Conservation (phyloP, 495 filamentous ascomycete genomes). For the Bombardia bombarda region DNA sequence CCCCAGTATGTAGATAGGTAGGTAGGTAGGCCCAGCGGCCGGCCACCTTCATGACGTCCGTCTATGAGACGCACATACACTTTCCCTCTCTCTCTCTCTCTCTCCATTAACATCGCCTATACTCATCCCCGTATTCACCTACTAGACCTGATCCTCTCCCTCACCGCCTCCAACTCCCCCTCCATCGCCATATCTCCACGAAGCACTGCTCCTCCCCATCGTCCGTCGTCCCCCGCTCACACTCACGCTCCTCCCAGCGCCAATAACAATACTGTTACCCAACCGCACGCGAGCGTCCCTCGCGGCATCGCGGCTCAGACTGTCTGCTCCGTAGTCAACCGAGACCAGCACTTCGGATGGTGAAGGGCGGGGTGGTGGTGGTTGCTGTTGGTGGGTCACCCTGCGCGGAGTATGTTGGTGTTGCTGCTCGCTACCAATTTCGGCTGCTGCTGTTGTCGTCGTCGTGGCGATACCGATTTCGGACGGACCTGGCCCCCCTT, state of each 20-base stretch:
- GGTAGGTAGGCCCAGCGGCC: background rate
- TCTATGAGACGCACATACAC: no score
- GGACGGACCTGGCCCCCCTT: no score
- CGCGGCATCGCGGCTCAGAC: constrained; percentile 8
- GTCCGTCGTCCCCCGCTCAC: no score
- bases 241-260: no score
- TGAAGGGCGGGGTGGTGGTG: no score
- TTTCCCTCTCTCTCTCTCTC: no score
- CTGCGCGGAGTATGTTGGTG: background rate
- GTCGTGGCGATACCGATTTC: no score
- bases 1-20: background rate
- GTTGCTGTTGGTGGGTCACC: background rate
- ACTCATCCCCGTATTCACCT: no score
- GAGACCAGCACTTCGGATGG: constrained; percentile 15
- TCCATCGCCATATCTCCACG: constrained; percentile 5
- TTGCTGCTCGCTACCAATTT: background rate
- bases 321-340: constrained; percentile 16
- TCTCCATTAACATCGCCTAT: no score
- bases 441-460: constrained; percentile 2
- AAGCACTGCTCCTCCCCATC: constrained; percentile 1
- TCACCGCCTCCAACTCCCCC: no score
- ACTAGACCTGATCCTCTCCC: no score
- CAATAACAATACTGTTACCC: constrained; percentile 15
- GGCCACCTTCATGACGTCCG: background rate
- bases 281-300: constrained; percentile 7